Percentiles rank a stretch among this genome's conserved stretches.
These are phyloP conservation scores for Rosa hybrid DNA, from an alignment of 331 rosid species.

Conservation along the genomic window DNA sequence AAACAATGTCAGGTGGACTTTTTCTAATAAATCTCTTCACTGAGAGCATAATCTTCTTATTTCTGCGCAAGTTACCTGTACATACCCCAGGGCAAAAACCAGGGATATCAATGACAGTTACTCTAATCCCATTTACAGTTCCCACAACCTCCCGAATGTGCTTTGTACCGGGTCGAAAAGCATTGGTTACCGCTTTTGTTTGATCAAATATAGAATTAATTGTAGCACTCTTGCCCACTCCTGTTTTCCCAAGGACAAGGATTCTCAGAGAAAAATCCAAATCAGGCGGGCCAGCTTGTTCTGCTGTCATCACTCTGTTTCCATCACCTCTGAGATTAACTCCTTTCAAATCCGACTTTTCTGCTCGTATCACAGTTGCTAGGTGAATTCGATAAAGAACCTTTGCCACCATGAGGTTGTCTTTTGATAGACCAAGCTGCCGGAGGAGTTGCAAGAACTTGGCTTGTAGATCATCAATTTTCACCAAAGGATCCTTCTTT, in stretches of 20 bases:
- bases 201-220: constrained; percentile 88
- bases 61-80: constrained; percentile 59
- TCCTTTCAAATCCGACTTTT: constrained; percentile 70
- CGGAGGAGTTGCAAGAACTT: constrained; percentile 69
- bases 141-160: constrained; percentile 77
- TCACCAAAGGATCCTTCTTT: constrained; percentile 56
- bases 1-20: constrained; percentile 86
- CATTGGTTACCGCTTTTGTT: constrained; percentile 67
- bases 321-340: constrained; percentile 47
- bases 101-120: constrained; percentile 86
- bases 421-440: constrained; percentile 67
- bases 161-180: constrained; percentile 91
- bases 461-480: constrained; percentile 70
- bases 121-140: constrained; percentile 63
- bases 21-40: constrained; percentile 77
- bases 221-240: constrained; percentile 99
- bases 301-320: constrained; percentile 52
- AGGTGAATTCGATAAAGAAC: constrained; percentile 92
- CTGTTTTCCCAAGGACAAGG: constrained; percentile 91
- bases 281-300: constrained; percentile 57
- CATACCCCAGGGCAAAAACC: constrained; percentile 68
- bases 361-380: constrained; percentile 82
- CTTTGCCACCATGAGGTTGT: constrained; percentile 67
- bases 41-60: constrained; percentile 77
- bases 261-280: constrained; percentile 73